phyloP scores from a whole-genome alignment of 495 filamentous ascomycete genomes.

The Annulohypoxylon moriforme region DNA sequence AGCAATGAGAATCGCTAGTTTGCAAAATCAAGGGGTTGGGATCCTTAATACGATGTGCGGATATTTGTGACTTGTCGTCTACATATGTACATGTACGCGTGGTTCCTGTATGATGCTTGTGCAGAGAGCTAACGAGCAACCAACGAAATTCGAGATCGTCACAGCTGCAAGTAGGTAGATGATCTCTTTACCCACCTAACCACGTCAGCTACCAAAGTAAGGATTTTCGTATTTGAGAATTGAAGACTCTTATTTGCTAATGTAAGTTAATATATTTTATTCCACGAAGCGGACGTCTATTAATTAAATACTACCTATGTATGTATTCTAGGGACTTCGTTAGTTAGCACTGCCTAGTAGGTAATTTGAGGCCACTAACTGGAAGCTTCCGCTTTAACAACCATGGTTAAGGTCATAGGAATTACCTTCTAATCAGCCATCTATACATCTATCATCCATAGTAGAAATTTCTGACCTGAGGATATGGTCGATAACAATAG shows the following conservation, averaged over 20 bases:
- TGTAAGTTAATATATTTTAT: background rate
- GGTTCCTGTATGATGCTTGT: background rate
- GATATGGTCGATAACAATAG: background rate
- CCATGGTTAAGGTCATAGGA: background rate
- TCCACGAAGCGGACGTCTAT: background rate
- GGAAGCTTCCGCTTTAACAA: background rate
- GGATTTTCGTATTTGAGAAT: background rate
- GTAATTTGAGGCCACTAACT: background rate
- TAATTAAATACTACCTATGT: no score
- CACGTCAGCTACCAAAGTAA: conserved; percentile 5
- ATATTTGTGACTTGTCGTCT: conserved; percentile 30
- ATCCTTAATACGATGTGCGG: background rate
- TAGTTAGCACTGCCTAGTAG: background rate
- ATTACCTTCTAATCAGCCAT: no score
- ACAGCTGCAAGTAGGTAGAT: background rate
- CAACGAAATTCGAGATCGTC: background rate
- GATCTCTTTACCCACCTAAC: conserved; percentile 1
- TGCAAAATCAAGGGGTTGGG: conserved; percentile 17
- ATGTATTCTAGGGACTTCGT: background rate
- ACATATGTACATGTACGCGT: conserved; percentile 9
- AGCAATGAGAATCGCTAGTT: conserved; percentile 37
- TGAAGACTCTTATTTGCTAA: background rate
- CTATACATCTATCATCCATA: background rate
- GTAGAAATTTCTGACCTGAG: background rate
- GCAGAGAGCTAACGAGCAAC: background rate